Conservation (phyloP, 306 rosid genomes). For the Trifolium repens region DNA sequence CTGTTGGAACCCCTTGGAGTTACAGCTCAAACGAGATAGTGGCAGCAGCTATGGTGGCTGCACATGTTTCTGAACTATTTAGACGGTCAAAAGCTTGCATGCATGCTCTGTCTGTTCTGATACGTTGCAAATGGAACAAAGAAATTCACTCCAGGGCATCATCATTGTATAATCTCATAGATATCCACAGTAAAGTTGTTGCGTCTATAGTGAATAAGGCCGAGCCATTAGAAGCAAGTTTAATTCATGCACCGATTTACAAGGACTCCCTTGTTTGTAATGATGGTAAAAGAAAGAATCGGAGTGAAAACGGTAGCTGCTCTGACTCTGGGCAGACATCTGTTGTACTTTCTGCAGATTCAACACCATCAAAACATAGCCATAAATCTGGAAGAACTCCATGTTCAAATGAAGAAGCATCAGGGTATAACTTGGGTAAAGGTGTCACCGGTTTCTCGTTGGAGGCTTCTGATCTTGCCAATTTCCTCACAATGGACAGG, state of each 20-base stretch:
- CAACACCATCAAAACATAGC: slow-evolving; percentile 50
- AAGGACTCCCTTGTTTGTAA: slow-evolving; percentile 55
- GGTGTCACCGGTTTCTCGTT: slow-evolving; percentile 67
- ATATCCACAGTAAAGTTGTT: slow-evolving; percentile 90
- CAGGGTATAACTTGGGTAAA: slow-evolving; percentile 62
- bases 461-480: slow-evolving; percentile 95
- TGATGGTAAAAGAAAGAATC: slow-evolving; percentile 59
- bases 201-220: slow-evolving; percentile 91
- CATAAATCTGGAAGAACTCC: slow-evolving; percentile 48
- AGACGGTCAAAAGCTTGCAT: slow-evolving; percentile 96
- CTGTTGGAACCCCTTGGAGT: slow-evolving; percentile 98
- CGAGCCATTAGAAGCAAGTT: slow-evolving; percentile 86
- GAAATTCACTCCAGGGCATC: slow-evolving; percentile 90
- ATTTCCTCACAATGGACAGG: slow-evolving; percentile 92
- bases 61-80: slow-evolving; percentile 93
- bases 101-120: slow-evolving; percentile 88
- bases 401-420: slow-evolving; percentile 57
- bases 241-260: slow-evolving; percentile 64
- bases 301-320: slow-evolving; percentile 52
- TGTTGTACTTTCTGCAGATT: slow-evolving; percentile 42
- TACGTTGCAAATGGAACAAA: slow-evolving; percentile 90
- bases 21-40: slow-evolving; percentile 96
- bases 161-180: slow-evolving; percentile 88
- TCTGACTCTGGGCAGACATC: slow-evolving; percentile 62
- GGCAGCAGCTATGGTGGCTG: slow-evolving; percentile 99